A percentile compares a stretch with the other conserved stretches of the same genome.
Evolutionary conservation across 352 stramenopile genomes (phyloP).

Genomic region (Phytopythium boreale): DNA sequence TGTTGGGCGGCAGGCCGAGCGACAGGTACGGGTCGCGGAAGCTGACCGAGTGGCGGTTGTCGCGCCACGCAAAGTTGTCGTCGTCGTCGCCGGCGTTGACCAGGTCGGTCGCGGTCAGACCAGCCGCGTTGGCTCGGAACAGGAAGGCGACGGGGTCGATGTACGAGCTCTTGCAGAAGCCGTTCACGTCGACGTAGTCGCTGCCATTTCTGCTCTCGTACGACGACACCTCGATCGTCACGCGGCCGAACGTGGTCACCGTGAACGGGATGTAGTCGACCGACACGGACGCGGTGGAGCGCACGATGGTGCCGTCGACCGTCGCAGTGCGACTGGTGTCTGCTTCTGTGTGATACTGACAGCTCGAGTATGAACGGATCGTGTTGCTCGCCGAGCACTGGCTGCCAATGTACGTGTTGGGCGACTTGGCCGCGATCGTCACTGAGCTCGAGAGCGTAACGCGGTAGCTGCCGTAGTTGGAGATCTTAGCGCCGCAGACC

Average conservation of each 20-base stretch:
- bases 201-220: conserved; percentile 37
- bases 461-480: conserved; percentile 69
- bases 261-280: conserved; percentile 65
- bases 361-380: conserved; percentile 33
- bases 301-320: conserved; percentile 56
- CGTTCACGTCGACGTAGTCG: conserved; percentile 58
- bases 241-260: conserved; percentile 39
- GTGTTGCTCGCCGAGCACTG: conserved; percentile 37
- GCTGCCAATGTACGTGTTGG: conserved; percentile 59
- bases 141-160: conserved; percentile 63
- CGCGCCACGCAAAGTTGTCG: conserved; percentile 49
- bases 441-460: conserved; percentile 45
- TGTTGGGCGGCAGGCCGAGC: conserved; percentile 36
- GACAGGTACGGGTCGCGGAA: conserved; percentile 76
- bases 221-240: conserved; percentile 57
- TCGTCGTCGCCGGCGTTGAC: conserved; percentile 60
- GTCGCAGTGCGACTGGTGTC: conserved; percentile 23
- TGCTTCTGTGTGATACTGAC: conserved; percentile 55
- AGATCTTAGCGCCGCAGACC: conserved; percentile 42
- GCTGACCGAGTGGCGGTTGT: conserved; percentile 51
- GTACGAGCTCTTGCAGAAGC: conserved; percentile 57
- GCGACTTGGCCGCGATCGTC: conserved; percentile 24
- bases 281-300: conserved; percentile 30
- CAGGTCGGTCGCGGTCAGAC: conserved; percentile 38
- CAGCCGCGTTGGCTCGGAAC: conserved; percentile 33